Conservation (phyloP, 2,329 filamentous ascomycete species). For the Xylariaceae sp. region DNA sequence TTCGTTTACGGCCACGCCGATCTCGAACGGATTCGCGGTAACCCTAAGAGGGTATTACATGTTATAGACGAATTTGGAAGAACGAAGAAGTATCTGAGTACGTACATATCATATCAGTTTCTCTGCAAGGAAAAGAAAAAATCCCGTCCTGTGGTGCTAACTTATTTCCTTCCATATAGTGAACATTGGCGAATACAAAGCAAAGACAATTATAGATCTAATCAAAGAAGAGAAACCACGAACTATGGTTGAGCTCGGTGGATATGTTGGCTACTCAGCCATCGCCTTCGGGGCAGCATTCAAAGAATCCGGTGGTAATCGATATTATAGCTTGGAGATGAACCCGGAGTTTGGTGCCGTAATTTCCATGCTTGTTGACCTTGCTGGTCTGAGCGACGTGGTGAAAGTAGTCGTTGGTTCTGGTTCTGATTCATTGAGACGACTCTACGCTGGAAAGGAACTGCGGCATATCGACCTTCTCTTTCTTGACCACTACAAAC, state of each 20-base stretch:
- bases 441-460: constrained; percentile 55
- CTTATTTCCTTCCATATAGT: constrained; percentile 40
- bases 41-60: constrained; percentile 64
- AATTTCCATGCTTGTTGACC: constrained; percentile 67
- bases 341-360: constrained; percentile 75
- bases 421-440: constrained; percentile 66
- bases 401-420: constrained; percentile 73
- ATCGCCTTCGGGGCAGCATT: constrained; percentile 73
- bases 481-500: constrained; percentile 83
- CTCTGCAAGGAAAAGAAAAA: not conserved
- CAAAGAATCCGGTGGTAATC: constrained; percentile 62
- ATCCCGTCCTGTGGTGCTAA: not conserved
- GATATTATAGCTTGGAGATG: constrained; percentile 73
- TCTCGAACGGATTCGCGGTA: constrained; percentile 64
- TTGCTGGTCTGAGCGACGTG: constrained; percentile 72
- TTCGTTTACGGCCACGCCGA: constrained; percentile 66
- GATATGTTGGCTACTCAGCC: constrained; percentile 81
- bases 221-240: constrained; percentile 68
- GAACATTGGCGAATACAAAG: constrained; percentile 79
- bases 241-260: constrained; percentile 76
- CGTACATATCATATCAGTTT: not conserved
- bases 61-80: constrained; percentile 72
- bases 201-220: constrained; percentile 68
- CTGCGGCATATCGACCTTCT: constrained; percentile 68
- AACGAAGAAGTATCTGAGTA: constrained; percentile 67